A percentile compares a stretch with the other conserved stretches of the same genome.
Evolutionary conservation across 345 rosid species (phyloP).

Genomic region (Ceriops tagal): DNA sequence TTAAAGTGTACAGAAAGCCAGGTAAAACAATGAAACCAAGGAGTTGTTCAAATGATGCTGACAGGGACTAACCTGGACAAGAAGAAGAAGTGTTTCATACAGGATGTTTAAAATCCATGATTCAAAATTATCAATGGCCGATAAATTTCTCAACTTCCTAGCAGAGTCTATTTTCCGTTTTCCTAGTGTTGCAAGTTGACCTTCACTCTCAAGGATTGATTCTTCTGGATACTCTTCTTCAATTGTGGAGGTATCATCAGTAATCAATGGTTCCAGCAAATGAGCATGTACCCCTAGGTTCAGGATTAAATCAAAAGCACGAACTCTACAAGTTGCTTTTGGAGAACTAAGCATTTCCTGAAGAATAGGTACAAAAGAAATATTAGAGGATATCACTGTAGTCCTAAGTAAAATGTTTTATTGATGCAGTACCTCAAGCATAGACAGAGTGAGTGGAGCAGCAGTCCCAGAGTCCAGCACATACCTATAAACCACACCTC

Average conservation of each 20-base stretch:
- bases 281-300: constrained; percentile 99
- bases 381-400: constrained; percentile 26
- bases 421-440: constrained; percentile 76
- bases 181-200: constrained; percentile 48
- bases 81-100: constrained; percentile 83
- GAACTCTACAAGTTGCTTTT: constrained; percentile 66
- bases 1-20: constrained; percentile 10
- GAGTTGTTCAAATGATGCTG: constrained; percentile 2
- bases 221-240: constrained; percentile 83
- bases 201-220: constrained; percentile 53
- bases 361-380: constrained; percentile 20
- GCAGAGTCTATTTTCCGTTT: constrained; percentile 45
- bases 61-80: constrained; percentile 69
- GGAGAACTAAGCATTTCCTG: constrained; percentile 97
- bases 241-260: constrained; percentile 65
- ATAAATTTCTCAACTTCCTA: constrained; percentile 45
- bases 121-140: constrained; percentile 77
- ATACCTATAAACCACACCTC: constrained; percentile 58
- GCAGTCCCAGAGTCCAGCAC: constrained; percentile 92
- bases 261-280: constrained; percentile 73
- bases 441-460: constrained; percentile 91
- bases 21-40: neutral
- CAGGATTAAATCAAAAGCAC: constrained; percentile 92
- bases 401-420: constrained; percentile 14
- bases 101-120: constrained; percentile 90